Conservation (phyloP, 2,329 filamentous ascomycete species). For the Aureobasidium sp. region DNA sequence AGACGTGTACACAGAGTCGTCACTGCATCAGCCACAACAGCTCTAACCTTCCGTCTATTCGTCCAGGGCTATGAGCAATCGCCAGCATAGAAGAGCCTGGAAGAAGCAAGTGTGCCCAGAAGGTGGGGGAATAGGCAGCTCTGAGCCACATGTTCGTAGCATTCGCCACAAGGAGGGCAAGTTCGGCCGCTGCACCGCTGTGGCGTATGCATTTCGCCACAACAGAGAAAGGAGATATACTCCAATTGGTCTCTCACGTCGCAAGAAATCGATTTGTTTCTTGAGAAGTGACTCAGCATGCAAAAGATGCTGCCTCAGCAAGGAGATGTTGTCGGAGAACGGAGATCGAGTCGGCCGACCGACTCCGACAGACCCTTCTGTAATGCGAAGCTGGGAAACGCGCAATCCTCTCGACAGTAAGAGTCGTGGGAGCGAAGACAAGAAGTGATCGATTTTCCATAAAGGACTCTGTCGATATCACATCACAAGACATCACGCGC, state of each 20-base stretch:
- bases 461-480: not conserved
- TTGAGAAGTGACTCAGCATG: not conserved
- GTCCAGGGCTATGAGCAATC: not conserved
- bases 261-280: not conserved
- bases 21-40: constrained; percentile 7
- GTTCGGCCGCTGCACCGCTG: not conserved
- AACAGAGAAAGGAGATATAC: not conserved
- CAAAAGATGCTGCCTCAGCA: not conserved
- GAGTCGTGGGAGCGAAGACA: not conserved
- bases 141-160: constrained; percentile 11
- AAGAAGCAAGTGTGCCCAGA: constrained; percentile 9
- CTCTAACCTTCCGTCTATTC: not conserved
- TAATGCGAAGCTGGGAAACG: not conserved
- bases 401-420: not conserved
- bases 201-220: not conserved
- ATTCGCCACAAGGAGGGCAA: constrained; percentile 9
- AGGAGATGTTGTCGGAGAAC: not conserved
- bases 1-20: constrained; percentile 9
- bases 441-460: not conserved
- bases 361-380: not conserved
- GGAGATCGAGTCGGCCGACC: not conserved
- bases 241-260: not conserved
- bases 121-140: constrained; percentile 11
- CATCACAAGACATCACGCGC: not conserved
- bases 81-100: constrained; percentile 1